Percentiles rank a stretch among this genome's conserved stretches.
These are phyloP conservation scores for Erysimum cheiri DNA, from an alignment of 441 rosid species.

Conservation along the genomic window DNA sequence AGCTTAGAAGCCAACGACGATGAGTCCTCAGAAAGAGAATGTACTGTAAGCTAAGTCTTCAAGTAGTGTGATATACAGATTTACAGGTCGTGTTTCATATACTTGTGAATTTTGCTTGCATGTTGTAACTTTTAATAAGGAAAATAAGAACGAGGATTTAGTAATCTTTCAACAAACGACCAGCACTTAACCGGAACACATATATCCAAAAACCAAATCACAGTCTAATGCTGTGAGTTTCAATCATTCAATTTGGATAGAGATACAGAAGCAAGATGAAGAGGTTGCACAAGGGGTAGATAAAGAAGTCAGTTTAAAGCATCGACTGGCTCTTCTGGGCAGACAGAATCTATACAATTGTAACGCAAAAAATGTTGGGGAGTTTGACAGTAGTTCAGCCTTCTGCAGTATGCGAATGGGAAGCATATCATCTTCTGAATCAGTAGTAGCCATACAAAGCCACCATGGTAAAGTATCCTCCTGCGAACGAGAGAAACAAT, in stretches of 20 bases:
- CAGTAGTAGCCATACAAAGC: slow-evolving; percentile 10
- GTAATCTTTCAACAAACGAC: not conserved
- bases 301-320: not conserved
- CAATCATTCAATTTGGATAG: not conserved
- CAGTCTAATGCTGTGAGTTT: not conserved
- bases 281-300: not conserved
- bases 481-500: slow-evolving; percentile 19
- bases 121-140: slow-evolving; percentile 29
- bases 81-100: not conserved
- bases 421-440: slow-evolving; percentile 5
- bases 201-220: too few relatives aligned
- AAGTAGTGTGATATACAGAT: slow-evolving; percentile 7
- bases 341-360: not conserved
- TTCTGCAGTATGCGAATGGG: not conserved
- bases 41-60: slow-evolving; percentile 56
- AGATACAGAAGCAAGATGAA: not conserved
- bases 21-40: slow-evolving; percentile 52
- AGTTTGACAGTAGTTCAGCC: not conserved
- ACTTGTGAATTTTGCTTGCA: slow-evolving; percentile 23
- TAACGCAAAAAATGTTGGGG: not conserved
- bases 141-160: not conserved
- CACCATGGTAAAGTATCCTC: not conserved
- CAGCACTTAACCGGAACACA: too few relatives aligned
- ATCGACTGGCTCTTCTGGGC: not conserved
- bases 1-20: slow-evolving; percentile 36